Conservation (phyloP, 2,329 filamentous ascomycete species). For the Aspergillus chevalieri region DNA sequence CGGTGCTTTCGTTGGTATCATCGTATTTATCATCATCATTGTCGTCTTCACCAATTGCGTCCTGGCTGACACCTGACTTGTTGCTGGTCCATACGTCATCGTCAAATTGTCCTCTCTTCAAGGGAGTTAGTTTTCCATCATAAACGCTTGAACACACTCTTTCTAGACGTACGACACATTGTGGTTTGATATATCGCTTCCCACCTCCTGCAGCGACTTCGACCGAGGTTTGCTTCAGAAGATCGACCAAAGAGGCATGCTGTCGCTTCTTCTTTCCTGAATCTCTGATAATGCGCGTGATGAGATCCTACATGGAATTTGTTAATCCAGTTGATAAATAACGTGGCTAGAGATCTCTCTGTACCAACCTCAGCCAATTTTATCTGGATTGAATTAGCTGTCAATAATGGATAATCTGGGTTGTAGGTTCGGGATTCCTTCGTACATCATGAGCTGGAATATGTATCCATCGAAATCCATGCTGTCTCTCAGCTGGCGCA, state of each 20-base stretch:
- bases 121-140: too few species aligned
- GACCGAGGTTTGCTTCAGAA: conserved; percentile 4
- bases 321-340: not conserved
- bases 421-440: not conserved
- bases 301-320: not conserved
- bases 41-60: not conserved
- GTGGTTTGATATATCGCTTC: conserved; percentile 10
- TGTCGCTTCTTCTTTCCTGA: not conserved
- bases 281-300: conserved; percentile 1
- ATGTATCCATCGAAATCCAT: conserved; percentile 7
- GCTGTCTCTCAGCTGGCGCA: not conserved
- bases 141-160: too few species aligned
- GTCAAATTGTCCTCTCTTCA: too few species aligned
- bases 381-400: not conserved
- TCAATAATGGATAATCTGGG: too few species aligned
- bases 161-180: conserved; percentile 4
- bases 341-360: not conserved
- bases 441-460: conserved; percentile 1
- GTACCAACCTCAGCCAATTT: not conserved
- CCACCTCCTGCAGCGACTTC: conserved; percentile 6
- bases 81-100: too few species aligned
- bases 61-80: not conserved
- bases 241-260: conserved; percentile 3
- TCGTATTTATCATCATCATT: not conserved
- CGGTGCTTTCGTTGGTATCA: not conserved